Evolutionary conservation across 805 yeast species (phyloP).

Genomic region (Wickerhamomyces alni): DNA sequence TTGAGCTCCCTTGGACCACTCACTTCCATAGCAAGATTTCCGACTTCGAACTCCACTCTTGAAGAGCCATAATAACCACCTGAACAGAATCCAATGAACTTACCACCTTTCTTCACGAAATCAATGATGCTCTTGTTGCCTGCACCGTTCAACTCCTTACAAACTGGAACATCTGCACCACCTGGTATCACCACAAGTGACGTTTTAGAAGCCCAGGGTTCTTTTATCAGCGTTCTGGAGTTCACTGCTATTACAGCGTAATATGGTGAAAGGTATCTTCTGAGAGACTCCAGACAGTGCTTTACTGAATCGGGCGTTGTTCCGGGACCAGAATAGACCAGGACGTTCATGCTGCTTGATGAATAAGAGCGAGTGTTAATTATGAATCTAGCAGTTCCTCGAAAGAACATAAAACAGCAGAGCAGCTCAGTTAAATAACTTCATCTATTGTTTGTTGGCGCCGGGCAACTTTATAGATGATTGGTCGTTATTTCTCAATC

Average conservation of each 20-base stretch:
- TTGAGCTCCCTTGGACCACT: slow-evolving; percentile 77
- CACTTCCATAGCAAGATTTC: slow-evolving; percentile 66
- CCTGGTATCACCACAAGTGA: slow-evolving; percentile 86
- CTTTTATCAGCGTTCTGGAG: slow-evolving; percentile 55
- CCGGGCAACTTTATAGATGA: too few species aligned
- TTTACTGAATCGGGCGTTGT: slow-evolving; percentile 82
- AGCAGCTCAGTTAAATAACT: too few species aligned
- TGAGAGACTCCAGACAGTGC: slow-evolving; percentile 72
- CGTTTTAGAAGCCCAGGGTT: slow-evolving; percentile 87
- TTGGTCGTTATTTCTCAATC: too few species aligned
- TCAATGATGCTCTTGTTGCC: slow-evolving; percentile 57
- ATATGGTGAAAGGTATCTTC: slow-evolving; percentile 72
- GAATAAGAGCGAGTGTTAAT: too few species aligned
- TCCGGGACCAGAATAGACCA: slow-evolving; percentile 76
- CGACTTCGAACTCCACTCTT: slow-evolving; percentile 79
- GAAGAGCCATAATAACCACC: slow-evolving; percentile 85
- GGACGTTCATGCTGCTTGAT: slow-evolving; percentile 65
- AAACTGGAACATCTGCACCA: slow-evolving; percentile 91
- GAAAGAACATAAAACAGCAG: too few species aligned
- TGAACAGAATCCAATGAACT: slow-evolving; percentile 85
- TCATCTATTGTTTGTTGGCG: too few species aligned
- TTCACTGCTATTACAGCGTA: slow-evolving; percentile 79
- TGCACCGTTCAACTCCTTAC: slow-evolving; percentile 62
- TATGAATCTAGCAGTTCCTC: too few species aligned
- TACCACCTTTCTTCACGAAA: slow-evolving; percentile 75